Evolutionary conservation across 2,329 filamentous ascomycete species (phyloP).

Genomic region (Rhinocladiella mackenziei): DNA sequence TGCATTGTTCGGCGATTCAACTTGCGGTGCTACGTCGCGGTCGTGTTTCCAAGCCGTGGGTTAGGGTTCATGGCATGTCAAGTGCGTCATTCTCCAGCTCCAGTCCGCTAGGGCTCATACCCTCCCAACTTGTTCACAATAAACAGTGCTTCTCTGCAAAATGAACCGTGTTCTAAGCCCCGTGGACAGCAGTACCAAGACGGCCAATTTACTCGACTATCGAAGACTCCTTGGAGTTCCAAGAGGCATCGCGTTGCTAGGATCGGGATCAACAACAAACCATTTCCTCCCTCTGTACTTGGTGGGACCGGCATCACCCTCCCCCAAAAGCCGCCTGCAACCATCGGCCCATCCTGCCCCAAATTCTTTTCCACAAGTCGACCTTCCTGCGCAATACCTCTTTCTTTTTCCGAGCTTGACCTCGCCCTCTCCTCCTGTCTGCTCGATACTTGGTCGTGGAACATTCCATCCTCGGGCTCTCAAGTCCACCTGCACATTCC

Average conservation of each 20-base stretch:
- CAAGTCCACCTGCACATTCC: constrained; percentile 13
- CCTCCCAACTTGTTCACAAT: too few relatives aligned
- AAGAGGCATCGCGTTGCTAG: not conserved
- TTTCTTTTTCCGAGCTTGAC: constrained; percentile 4
- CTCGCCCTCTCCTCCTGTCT: not conserved
- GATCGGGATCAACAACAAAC: constrained; percentile 1
- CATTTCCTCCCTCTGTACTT: constrained; percentile 1
- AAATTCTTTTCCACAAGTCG: constrained; percentile 13
- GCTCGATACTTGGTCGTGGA: constrained; percentile 1
- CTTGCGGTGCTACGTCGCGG: too few relatives aligned
- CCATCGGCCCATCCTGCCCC: constrained; percentile 26
- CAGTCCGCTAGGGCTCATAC: too few relatives aligned
- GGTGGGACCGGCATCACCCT: not conserved
- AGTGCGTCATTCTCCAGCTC: too few relatives aligned
- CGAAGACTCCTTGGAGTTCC: too few relatives aligned
- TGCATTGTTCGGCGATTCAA: too few relatives aligned
- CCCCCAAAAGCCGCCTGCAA: constrained; percentile 13
- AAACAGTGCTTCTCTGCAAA: too few relatives aligned
- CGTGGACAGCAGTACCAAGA: too few relatives aligned
- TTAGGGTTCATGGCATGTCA: too few relatives aligned
- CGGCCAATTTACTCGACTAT: too few relatives aligned
- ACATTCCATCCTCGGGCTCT: constrained; percentile 5
- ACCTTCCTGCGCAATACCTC: constrained; percentile 9
- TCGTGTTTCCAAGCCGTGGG: too few relatives aligned
- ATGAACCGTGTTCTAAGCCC: too few relatives aligned